These are phyloP conservation scores for Plasmodium coatneyi DNA, from an alignment of 169 alveolate genomes.

Conservation along the genomic window DNA sequence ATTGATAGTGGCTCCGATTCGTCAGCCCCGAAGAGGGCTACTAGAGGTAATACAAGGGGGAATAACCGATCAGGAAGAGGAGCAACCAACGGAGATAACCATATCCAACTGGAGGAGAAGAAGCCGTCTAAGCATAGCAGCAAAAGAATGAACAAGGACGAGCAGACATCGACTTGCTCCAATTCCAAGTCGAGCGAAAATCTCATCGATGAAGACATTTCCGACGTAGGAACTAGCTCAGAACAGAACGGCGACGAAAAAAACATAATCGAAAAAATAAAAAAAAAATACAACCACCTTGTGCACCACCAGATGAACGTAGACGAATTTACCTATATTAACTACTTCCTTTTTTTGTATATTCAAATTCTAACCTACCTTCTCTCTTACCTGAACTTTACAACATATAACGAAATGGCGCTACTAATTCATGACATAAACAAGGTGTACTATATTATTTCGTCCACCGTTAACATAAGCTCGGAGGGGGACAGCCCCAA, in stretches of 20 bases:
- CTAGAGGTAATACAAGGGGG: neutral
- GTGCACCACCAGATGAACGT: conserved; percentile 17
- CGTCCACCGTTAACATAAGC: conserved; percentile 29
- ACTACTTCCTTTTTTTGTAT: conserved; percentile 62
- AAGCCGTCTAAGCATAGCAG: neutral
- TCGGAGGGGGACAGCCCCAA: conserved; percentile 1
- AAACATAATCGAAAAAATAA: conserved; percentile 13
- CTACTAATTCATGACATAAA: conserved; percentile 48
- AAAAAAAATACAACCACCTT: conserved; percentile 48
- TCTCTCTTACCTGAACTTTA: conserved; percentile 41
- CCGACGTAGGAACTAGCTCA: conserved; percentile 11
- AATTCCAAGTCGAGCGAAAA: neutral
- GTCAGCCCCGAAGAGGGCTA: neutral
- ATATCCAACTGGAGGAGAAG: neutral
- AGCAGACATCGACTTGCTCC: neutral
- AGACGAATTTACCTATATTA: conserved; percentile 60
- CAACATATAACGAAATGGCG: conserved; percentile 71
- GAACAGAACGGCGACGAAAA: conserved; percentile 8
- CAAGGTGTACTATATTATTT: conserved; percentile 37
- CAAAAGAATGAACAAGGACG: neutral
- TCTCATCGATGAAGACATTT: neutral
- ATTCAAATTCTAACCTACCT: conserved; percentile 47
- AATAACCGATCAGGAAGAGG: neutral
- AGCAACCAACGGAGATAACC: neutral
- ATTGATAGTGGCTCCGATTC: neutral